phyloP scores from a whole-genome alignment of 345 rosid species.

The Euphorbia tirucalli region DNA sequence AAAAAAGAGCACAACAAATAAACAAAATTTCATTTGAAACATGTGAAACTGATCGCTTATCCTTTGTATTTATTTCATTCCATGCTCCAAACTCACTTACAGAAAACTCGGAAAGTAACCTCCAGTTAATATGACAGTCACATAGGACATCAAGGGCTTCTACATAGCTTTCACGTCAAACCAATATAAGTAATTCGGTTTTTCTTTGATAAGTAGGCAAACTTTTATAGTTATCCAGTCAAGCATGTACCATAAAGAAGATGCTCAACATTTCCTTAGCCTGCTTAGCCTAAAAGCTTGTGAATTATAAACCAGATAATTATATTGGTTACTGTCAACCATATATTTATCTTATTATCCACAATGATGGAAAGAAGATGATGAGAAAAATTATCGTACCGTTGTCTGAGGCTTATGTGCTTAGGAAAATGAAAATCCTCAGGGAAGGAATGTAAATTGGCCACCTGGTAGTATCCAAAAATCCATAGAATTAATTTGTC shows the following conservation, averaged over 20 bases:
- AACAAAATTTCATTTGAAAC: background rate
- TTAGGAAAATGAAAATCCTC: conserved; percentile 69
- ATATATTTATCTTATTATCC: background rate
- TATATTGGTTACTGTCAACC: background rate
- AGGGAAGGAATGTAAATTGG: conserved; percentile 90
- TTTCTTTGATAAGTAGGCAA: background rate
- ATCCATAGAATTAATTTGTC: background rate
- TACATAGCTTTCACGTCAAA: background rate
- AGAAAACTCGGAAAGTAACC: background rate
- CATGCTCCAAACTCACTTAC: background rate
- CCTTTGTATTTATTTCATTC: background rate
- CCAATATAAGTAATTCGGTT: background rate
- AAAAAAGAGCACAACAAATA: background rate
- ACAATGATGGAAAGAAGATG: background rate
- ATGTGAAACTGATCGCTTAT: background rate
- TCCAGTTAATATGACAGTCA: background rate
- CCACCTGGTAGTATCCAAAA: conserved; percentile 71
- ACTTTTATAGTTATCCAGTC: background rate
- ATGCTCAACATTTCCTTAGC: background rate
- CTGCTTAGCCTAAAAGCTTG: background rate
- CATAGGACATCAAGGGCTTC: background rate
- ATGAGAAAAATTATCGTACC: conserved; percentile 37
- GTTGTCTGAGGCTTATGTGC: conserved; percentile 67
- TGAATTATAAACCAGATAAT: background rate
- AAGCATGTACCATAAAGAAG: background rate